Evolutionary conservation across 2,329 filamentous ascomycete genomes (phyloP), one percentile per base, ranked within the genome.

Genomic region (Diplodia mutila): DNA sequence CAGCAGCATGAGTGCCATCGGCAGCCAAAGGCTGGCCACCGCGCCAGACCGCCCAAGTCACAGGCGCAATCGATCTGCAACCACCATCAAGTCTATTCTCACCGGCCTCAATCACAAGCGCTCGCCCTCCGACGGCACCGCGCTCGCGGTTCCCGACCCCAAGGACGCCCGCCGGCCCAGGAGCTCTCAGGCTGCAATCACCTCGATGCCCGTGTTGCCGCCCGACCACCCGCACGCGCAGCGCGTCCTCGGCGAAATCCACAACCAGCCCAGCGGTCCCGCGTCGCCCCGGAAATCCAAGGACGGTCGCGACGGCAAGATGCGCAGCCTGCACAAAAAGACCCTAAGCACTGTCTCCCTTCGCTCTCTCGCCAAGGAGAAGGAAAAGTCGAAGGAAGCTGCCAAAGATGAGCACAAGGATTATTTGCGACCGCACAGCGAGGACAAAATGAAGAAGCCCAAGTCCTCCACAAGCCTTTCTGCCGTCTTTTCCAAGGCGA

Each of bases 401-500:
- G 73, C 61, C 67, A 78, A 66, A 73, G 79, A 72, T 67, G 75
- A 73, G 67, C 39, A 48, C 18, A 52, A 49, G 46, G 65, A 66
- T 11, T 39, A 65, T 37, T 55, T 39, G 37, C 63, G 63, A n/a
- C 25, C 27, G 29, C 51, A 37, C 21, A 57, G 55, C 67, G 67
- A 69, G 29, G 71, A 75, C 72, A 85, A 81, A 67, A 82, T 84
- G 4, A 88, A 87, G 78, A 96, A 94, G 82, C 87, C 87, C 46
- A 97, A 94, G 78, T 97, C 94, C 0, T 86, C 91, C 3, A 91
- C 91, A 37, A 96, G 93, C 76, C 84, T 98, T n/a, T 88, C 88
- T 0, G 88, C 86, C 4, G 85, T 97, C 66, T 85, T 97, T 63
- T 89, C 88, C 67, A 89, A 90, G 67, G 88, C 89, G 68, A 93